A percentile compares a stretch with the other conserved stretches of the same genome.
Evolutionary conservation across 2,329 filamentous ascomycete species (phyloP).

Genomic region (Xylariaceae sp.): DNA sequence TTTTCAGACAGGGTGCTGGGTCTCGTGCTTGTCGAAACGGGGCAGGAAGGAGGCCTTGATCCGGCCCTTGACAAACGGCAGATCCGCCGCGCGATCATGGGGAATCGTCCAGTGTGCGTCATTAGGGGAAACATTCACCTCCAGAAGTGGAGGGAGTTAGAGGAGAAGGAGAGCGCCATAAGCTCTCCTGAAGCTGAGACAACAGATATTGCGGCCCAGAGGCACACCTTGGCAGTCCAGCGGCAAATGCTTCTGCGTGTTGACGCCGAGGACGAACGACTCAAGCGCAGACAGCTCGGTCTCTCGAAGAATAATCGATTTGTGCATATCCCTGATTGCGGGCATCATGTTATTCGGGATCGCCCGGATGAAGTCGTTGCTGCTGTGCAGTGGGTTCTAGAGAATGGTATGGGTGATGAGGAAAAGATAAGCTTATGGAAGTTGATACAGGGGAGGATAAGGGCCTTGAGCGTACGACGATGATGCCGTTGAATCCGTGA

Average conservation of each 20-base stretch:
- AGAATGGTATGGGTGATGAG: conserved; percentile 17
- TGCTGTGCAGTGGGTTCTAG: conserved; percentile 40
- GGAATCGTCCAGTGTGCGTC: conserved; percentile 36
- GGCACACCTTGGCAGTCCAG: conserved; percentile 11
- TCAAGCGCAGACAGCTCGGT: conserved; percentile 39
- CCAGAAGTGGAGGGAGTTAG: conserved; percentile 30
- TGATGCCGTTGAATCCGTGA: background rate
- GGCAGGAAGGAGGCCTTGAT: conserved; percentile 41
- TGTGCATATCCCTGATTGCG: conserved; percentile 36
- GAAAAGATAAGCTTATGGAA: background rate
- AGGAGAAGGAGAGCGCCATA: conserved; percentile 21
- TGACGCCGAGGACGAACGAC: conserved; percentile 37
- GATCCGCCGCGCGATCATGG: conserved; percentile 28
- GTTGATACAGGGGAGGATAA: background rate
- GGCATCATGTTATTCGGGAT: conserved; percentile 39
- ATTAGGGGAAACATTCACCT: conserved; percentile 37
- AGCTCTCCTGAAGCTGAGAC: background rate
- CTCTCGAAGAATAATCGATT: conserved; percentile 33
- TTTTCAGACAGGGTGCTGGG: conserved; percentile 27
- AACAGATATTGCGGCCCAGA: conserved; percentile 5
- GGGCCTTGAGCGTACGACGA: background rate
- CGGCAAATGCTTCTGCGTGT: conserved; percentile 31
- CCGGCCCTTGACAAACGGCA: conserved; percentile 31
- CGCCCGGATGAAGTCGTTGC: conserved; percentile 35
- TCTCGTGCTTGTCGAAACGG: conserved; percentile 41